Percentiles rank a stretch among this genome's conserved stretches.
These are phyloP conservation scores for Aplosporella prunicola DNA, from an alignment of 2,329 filamentous ascomycete species.

Conservation along the genomic window DNA sequence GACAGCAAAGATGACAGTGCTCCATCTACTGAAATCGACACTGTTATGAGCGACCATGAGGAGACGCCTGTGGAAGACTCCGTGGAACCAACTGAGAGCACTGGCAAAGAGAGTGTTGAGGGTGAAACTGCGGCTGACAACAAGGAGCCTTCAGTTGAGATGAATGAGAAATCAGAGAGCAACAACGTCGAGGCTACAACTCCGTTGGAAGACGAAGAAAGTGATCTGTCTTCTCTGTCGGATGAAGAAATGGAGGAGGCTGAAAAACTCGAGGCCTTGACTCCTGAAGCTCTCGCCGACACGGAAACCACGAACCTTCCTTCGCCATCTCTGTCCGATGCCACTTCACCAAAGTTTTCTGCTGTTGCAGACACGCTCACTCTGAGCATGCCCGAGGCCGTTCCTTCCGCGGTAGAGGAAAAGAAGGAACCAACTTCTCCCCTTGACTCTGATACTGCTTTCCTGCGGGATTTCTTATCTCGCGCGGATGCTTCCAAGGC, in stretches of 20 bases:
- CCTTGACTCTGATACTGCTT: conserved; percentile 39
- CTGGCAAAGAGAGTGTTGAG: too few relatives aligned
- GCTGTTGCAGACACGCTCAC: conserved; percentile 10
- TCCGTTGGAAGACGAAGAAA: neutral
- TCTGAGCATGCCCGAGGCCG: conserved; percentile 5
- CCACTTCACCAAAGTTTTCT: conserved; percentile 7
- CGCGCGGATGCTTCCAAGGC: conserved; percentile 40
- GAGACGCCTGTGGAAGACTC: too few relatives aligned
- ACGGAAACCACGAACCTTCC: conserved; percentile 1
- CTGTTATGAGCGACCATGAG: too few relatives aligned
- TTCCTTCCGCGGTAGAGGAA: conserved; percentile 1
- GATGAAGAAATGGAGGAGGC: conserved; percentile 2
- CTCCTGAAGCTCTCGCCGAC: neutral
- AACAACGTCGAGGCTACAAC: too few relatives aligned
- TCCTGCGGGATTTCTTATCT: conserved; percentile 41
- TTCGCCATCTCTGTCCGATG: conserved; percentile 7
- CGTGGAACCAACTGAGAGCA: too few relatives aligned
- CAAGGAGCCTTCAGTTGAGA: too few relatives aligned
- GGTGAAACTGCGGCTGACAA: too few relatives aligned
- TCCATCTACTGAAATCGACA: too few relatives aligned
- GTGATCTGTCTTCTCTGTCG: neutral
- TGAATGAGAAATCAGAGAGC: too few relatives aligned
- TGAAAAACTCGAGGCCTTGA: conserved; percentile 1
- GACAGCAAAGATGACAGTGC: too few relatives aligned
- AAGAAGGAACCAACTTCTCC: conserved; percentile 12